Conservation (phyloP, 306 rosid genomes). For the Acacia melanoxylon region DNA sequence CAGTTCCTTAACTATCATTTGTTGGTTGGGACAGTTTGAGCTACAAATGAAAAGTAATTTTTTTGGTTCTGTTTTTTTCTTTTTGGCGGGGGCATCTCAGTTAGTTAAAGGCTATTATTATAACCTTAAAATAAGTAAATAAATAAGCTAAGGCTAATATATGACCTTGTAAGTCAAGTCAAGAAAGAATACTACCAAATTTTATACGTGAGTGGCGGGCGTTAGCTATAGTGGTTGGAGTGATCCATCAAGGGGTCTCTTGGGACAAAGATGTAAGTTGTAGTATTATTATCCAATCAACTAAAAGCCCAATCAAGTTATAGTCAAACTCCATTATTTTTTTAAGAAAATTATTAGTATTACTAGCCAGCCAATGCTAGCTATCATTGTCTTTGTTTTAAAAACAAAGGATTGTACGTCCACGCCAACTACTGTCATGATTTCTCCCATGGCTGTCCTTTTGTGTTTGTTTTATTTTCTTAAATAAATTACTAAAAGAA, state of each 20-base stretch:
- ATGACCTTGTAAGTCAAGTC: not conserved
- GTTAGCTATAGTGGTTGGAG: not conserved
- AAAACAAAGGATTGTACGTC: not conserved
- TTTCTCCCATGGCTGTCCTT: not conserved
- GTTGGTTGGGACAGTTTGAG: not conserved
- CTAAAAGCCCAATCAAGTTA: not conserved
- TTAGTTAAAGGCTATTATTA: not conserved
- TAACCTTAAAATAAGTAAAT: not conserved
- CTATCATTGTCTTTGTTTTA: not conserved
- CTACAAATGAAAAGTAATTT: not conserved
- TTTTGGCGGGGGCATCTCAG: not conserved
- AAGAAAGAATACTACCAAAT: not conserved
- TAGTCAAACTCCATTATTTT: not conserved
- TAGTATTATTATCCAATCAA: not conserved
- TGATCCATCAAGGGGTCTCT: not conserved
- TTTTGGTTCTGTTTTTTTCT: not conserved
- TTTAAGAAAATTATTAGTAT: not conserved
- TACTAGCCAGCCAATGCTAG: not conserved
- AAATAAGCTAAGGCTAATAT: not conserved
- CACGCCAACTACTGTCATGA: not conserved
- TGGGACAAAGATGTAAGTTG: not conserved
- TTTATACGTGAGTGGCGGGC: not conserved
- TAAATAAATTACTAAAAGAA: not conserved
- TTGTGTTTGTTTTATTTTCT: not conserved
- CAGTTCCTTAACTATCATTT: not conserved